Evolutionary conservation across 2,329 filamentous ascomycete genomes (phyloP).

Genomic region (Verticillium nubilum): DNA sequence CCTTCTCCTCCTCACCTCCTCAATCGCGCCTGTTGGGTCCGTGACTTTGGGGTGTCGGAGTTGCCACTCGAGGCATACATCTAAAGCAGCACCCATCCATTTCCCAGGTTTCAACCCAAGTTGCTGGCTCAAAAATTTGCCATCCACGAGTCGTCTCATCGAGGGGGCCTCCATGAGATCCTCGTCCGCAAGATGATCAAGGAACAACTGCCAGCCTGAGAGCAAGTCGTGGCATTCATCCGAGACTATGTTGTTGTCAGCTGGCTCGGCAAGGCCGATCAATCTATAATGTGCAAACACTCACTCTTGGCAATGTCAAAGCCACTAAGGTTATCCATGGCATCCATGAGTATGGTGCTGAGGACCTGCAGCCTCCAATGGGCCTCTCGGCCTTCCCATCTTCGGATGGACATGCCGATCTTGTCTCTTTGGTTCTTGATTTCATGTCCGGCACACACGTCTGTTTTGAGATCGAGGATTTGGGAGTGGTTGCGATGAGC

Average conservation of each 20-base stretch:
- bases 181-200: slow-evolving; percentile 48
- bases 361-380: slow-evolving; percentile 70
- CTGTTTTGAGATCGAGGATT: slow-evolving; percentile 58
- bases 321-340: slow-evolving; percentile 33
- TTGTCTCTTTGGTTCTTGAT: slow-evolving; percentile 46
- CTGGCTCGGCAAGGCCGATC: not conserved
- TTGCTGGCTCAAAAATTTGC: slow-evolving; percentile 63
- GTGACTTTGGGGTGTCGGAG: slow-evolving; percentile 66
- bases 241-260: not conserved
- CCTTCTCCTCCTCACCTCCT: slow-evolving; percentile 48
- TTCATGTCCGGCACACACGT: slow-evolving; percentile 33
- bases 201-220: slow-evolving; percentile 45
- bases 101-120: slow-evolving; percentile 66
- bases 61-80: slow-evolving; percentile 83
- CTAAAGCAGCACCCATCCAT: slow-evolving; percentile 80
- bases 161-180: slow-evolving; percentile 53
- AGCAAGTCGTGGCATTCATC: slow-evolving; percentile 30
- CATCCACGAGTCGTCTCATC: slow-evolving; percentile 65
- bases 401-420: slow-evolving; percentile 69
- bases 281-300: not conserved
- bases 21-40: slow-evolving; percentile 53
- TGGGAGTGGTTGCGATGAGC: slow-evolving; percentile 56
- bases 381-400: slow-evolving; percentile 57
- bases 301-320: slow-evolving; percentile 18
- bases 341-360: slow-evolving; percentile 61